A percentile compares a stretch with the other conserved stretches of the same genome.
phyloP scores from a whole-genome alignment of 805 yeast genomes.

The Isabelozyma heimii region DNA sequence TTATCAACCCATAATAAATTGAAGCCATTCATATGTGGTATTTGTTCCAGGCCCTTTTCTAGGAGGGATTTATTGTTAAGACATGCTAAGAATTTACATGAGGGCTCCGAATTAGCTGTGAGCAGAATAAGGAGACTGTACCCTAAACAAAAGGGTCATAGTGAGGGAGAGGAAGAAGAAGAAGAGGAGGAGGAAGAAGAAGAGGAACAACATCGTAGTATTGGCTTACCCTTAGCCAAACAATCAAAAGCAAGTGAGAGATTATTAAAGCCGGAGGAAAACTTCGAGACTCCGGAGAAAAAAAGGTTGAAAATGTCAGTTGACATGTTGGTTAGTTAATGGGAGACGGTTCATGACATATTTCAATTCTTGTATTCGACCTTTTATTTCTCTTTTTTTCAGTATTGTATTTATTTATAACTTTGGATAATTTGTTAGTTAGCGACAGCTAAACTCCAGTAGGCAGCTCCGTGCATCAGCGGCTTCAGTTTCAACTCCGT shows the following conservation, averaged over 20 bases:
- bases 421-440: background rate
- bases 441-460: background rate
- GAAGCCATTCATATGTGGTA: conserved; percentile 43
- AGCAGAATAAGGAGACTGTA: conserved; percentile 39
- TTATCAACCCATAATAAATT: conserved; percentile 43
- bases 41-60: conserved; percentile 42
- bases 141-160: conserved; percentile 11
- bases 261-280: background rate
- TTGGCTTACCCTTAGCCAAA: background rate
- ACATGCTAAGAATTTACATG: conserved; percentile 45
- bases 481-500: background rate
- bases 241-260: background rate
- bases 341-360: background rate
- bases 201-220: conserved; percentile 1
- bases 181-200: conserved; percentile 6
- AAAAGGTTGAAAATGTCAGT: conserved; percentile 39
- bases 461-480: background rate
- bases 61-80: conserved; percentile 42
- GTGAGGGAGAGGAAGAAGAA: conserved; percentile 6
- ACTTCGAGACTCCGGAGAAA: conserved; percentile 25
- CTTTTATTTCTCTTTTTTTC: background rate
- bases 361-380: background rate
- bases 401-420: background rate
- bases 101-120: conserved; percentile 43
- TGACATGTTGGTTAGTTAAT: conserved; percentile 38